Percentiles rank a stretch among this genome's conserved stretches.
phyloP scores from a whole-genome alignment of 805 yeast species.

The Suhomyces sp. region DNA sequence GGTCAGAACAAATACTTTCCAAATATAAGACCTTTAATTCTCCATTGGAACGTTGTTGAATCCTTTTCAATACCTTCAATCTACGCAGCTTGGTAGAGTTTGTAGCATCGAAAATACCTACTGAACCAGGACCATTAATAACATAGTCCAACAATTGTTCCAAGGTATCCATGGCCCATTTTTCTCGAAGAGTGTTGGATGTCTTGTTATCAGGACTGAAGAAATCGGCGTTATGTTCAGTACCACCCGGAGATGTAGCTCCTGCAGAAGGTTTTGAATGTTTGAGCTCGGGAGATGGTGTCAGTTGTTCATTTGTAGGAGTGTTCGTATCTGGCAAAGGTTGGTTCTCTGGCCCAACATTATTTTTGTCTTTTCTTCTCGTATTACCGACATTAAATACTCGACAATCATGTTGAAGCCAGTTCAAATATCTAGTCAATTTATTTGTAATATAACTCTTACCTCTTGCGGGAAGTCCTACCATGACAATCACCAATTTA shows the following conservation, averaged over 20 bases:
- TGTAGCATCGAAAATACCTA: conserved; percentile 89
- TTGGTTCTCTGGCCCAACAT: conserved; percentile 65
- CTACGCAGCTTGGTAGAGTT: conserved; percentile 72
- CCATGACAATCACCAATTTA: conserved; percentile 91
- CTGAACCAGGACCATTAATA: conserved; percentile 78
- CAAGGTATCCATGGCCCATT: conserved; percentile 95
- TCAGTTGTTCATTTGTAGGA: conserved; percentile 27
- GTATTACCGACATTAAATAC: conserved; percentile 97
- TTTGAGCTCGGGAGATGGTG: conserved; percentile 16
- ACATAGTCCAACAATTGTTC: conserved; percentile 81
- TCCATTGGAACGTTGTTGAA: conserved; percentile 55
- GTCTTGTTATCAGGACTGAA: conserved; percentile 76
- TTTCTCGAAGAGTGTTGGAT: conserved; percentile 69
- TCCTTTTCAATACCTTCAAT: conserved; percentile 53
- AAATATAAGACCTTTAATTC: conserved; percentile 76
- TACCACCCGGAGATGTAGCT: conserved; percentile 18
- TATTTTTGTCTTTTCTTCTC: conserved; percentile 67
- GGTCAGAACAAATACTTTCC: conserved; percentile 86
- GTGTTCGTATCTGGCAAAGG: conserved; percentile 52
- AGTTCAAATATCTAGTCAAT: conserved; percentile 83
- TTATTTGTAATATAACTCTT: conserved; percentile 92
- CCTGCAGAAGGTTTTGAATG: conserved; percentile 13
- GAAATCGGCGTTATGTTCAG: conserved; percentile 73
- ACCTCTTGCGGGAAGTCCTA: conserved; percentile 94
- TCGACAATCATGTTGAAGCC: conserved; percentile 88